phyloP scores from a whole-genome alignment of 805 yeast genomes.

The Candida manassasensis region DNA sequence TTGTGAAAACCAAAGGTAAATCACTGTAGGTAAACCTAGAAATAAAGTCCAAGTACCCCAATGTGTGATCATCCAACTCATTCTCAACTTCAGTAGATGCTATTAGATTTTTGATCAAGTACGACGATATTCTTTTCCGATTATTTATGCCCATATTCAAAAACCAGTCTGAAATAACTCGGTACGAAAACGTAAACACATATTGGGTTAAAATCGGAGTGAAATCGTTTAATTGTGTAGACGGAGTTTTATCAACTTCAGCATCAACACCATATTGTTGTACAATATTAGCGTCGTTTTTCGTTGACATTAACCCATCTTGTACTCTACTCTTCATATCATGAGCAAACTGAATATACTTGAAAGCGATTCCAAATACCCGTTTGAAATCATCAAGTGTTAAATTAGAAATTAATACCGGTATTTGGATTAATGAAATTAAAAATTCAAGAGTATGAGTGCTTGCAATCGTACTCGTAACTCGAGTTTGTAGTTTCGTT shows the following conservation, averaged over 20 bases:
- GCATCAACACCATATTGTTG: slow-evolving; percentile 44
- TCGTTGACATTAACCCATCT: slow-evolving; percentile 8
- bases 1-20: slow-evolving; percentile 46
- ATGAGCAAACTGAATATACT: slow-evolving; percentile 66
- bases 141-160: slow-evolving; percentile 56
- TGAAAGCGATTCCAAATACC: slow-evolving; percentile 80
- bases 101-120: slow-evolving; percentile 53
- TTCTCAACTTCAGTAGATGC: slow-evolving; percentile 21
- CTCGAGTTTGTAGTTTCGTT: slow-evolving; percentile 68
- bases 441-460: slow-evolving; percentile 75
- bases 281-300: slow-evolving; percentile 9
- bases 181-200: slow-evolving; percentile 58
- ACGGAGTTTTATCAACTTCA: slow-evolving; percentile 49
- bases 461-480: slow-evolving; percentile 63
- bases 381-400: slow-evolving; percentile 73
- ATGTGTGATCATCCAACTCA: slow-evolving; percentile 45
- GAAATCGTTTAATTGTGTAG: slow-evolving; percentile 43
- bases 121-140: slow-evolving; percentile 57
- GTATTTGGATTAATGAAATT: slow-evolving; percentile 59
- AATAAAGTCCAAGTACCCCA: slow-evolving; percentile 65
- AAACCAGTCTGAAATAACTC: slow-evolving; percentile 69
- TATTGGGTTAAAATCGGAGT: slow-evolving; percentile 56
- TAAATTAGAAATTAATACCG: slow-evolving; percentile 63
- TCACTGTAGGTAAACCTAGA: slow-evolving; percentile 63
- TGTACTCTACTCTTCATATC: slow-evolving; percentile 37